Evolutionary conservation across 2,329 filamentous ascomycete species (phyloP).

Genomic region (Botrytis galanthina): DNA sequence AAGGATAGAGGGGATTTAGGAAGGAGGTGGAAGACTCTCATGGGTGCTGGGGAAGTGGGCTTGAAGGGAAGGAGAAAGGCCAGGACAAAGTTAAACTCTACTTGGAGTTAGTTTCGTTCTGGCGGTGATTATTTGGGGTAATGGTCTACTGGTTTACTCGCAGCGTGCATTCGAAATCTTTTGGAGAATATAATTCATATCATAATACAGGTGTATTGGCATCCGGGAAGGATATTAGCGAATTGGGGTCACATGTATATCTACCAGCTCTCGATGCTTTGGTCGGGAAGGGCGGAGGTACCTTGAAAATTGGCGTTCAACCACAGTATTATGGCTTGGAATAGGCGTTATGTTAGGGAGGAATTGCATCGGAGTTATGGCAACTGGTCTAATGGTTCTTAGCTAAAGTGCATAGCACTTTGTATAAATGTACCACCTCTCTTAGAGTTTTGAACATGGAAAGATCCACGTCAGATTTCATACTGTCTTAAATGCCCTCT

Average conservation of each 20-base stretch:
- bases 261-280: background rate
- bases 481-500: too few relatives aligned
- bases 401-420: background rate
- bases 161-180: background rate
- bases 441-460: background rate
- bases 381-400: background rate
- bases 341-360: background rate
- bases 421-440: background rate
- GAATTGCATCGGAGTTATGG: background rate
- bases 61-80: constrained; percentile 47
- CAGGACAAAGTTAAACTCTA: constrained; percentile 51
- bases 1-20: constrained; percentile 57
- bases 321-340: background rate
- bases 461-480: background rate
- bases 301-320: background rate
- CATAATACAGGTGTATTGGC: background rate
- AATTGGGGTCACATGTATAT: background rate
- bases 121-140: background rate
- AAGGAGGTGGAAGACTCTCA: constrained; percentile 61
- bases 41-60: constrained; percentile 58
- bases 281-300: background rate
- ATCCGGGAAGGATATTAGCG: background rate
- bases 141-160: background rate
- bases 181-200: background rate
- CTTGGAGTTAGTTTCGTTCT: constrained; percentile 48